A percentile compares a stretch with the other conserved stretches of the same genome.
phyloP scores from a whole-genome alignment of 257 asterid genomes.

The Sherardia arvensis region DNA sequence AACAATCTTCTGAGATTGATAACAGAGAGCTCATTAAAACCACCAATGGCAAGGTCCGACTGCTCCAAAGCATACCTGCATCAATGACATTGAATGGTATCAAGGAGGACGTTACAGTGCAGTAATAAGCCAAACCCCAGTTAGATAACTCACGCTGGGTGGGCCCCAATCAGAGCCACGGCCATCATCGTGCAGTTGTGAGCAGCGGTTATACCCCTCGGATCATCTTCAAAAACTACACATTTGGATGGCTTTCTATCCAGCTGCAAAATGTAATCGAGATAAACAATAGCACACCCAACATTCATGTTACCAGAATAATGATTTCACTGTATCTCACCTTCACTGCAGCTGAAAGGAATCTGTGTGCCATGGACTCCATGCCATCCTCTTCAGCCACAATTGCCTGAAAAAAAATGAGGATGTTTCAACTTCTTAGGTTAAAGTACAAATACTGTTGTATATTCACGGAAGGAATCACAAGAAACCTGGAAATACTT shows the following conservation, averaged over 20 bases:
- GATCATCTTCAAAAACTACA: slow-evolving; percentile 91
- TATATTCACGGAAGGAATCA: slow-evolving; percentile 1
- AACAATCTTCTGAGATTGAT: slow-evolving; percentile 83
- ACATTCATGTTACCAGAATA: background rate
- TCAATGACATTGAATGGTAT: background rate
- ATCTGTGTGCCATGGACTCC: slow-evolving; percentile 93
- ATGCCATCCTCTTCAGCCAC: slow-evolving; percentile 93
- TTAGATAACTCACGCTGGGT: slow-evolving; percentile 72
- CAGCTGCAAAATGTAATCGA: slow-evolving; percentile 37
- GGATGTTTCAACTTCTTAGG: slow-evolving; percentile 3
- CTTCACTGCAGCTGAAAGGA: slow-evolving; percentile 96
- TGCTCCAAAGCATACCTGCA: slow-evolving; percentile 78
- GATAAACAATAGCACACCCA: background rate
- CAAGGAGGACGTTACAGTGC: background rate
- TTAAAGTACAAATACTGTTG: background rate
- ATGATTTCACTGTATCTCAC: slow-evolving; percentile 22
- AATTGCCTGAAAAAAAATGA: slow-evolving; percentile 51
- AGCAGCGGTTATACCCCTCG: slow-evolving; percentile 89
- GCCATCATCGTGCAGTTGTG: slow-evolving; percentile 99
- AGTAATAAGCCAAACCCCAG: background rate
- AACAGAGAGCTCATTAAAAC: slow-evolving; percentile 75
- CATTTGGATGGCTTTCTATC: slow-evolving; percentile 94
- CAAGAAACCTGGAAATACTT: slow-evolving; percentile 67
- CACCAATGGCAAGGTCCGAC: slow-evolving; percentile 79
- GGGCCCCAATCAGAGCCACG: slow-evolving; percentile 84